Conservation (phyloP, 2,329 filamentous ascomycete genomes). For the Ophiocordyceps camponoti-floridani region DNA sequence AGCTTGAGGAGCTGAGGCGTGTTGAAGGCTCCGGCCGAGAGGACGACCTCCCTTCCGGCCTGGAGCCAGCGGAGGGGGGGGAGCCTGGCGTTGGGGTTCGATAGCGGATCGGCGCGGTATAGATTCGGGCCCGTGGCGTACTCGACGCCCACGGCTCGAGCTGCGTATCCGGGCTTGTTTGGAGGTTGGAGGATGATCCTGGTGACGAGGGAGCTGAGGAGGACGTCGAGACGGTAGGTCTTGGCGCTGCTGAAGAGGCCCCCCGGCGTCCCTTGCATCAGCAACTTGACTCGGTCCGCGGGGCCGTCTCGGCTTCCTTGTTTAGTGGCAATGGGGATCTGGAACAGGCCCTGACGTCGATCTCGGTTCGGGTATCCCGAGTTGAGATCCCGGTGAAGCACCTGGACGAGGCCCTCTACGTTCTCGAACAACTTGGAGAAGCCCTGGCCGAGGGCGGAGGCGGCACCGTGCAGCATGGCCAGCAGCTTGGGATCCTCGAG, state of each 20-base stretch:
- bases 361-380: constrained; percentile 25
- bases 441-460: constrained; percentile 12
- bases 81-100: constrained; percentile 1
- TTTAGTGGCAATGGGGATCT: constrained; percentile 26
- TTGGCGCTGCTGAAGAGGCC: neutral
- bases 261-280: constrained; percentile 5
- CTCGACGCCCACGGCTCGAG: constrained; percentile 23
- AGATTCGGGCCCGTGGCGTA: constrained; percentile 20
- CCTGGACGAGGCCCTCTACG: constrained; percentile 12
- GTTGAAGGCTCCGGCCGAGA: constrained; percentile 28
- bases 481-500: constrained; percentile 33
- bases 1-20: constrained; percentile 27
- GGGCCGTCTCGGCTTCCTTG: constrained; percentile 23
- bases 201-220: constrained; percentile 13
- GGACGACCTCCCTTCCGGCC: constrained; percentile 25
- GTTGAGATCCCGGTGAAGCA: constrained; percentile 32
- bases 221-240: constrained; percentile 6
- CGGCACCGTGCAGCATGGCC: constrained; percentile 7
- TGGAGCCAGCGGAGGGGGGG: constrained; percentile 6
- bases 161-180: constrained; percentile 5
- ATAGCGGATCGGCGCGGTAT: constrained; percentile 24
- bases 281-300: constrained; percentile 25
- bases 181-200: constrained; percentile 15
- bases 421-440: constrained; percentile 4
- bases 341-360: constrained; percentile 19